Base-by-base conservation (phyloP, 2,329 filamentous ascomycete genomes). In the Emmonsia crescens region DNA sequence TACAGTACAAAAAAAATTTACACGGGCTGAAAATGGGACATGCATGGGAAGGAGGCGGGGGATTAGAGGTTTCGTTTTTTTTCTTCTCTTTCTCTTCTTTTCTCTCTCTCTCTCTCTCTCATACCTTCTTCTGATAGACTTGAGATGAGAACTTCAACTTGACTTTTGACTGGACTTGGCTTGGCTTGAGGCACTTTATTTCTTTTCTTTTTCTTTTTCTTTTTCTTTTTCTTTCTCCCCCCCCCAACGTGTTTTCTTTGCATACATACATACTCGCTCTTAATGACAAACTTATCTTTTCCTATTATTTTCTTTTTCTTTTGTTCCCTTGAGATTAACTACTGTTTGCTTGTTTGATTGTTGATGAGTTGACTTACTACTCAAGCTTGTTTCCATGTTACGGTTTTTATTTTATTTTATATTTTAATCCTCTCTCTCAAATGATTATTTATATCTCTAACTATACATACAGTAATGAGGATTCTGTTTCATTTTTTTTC, bases 241-340 rank as follows among this genome's bases (percentile, higher is more conserved):
- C n/a, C n/a, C n/a, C n/a, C n/a, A n/a, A 8, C 16, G 9, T 27
- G 21, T 24, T 27, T 27, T 6, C 44, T 48, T 48, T 48, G 27
- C 44, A 27, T 48, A 48, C 44, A 27, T 48, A 48, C 44, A 27
- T 48, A 48, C 44, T 48, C 21, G 44, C 44, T 48, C 24, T 27
- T 48, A 48, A 48, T 48, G 44, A 48, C 44, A 48, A 1, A 36
- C 9, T 36, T 36, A 24, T 48, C n/a, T 48, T 21, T 24, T 48
- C 10, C 12, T 48, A 21, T 44, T 3, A 36, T 27, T 48, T 24
- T n/a, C 5, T 52, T 33, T 12, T 52, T 19, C 16, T 33, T 60
- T 62, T 65, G 67, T 68, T 69, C 66, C 66, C 67, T 68, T 62
- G n/a, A n/a, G n/a, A n/a, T n/a, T n/a, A n/a, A n/a, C n/a, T 48